Evolutionary conservation across 2,329 filamentous ascomycete species (phyloP), one percentile per base, ranked within the genome.

Genomic region (Exserohilum rostratum): DNA sequence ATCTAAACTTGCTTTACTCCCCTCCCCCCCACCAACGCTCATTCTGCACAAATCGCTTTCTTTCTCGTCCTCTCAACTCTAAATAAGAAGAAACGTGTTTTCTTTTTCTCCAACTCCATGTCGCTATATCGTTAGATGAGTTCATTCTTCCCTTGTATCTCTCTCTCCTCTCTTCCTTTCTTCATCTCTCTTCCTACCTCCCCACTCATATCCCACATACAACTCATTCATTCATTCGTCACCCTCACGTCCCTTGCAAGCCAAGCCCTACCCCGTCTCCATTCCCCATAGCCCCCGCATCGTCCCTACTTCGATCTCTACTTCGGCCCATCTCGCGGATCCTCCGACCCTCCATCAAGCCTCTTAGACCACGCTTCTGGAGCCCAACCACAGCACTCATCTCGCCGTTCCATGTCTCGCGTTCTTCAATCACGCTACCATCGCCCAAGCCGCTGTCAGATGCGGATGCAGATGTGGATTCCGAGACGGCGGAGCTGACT

Each of bases 311-410:
- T 48, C 75, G 62, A 13, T 67, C 67, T 27, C 65, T 76, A 74
- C 61, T 57, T 55, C 77, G 76, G 11, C 82, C 83, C 60, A 91
- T 81, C 74, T 96, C 91, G 39, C 93, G 82, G 80, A 97, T 87
- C 56, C 93, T 83, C 39, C 93, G 82, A 3, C 93, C 93, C 75
- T 98, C 95, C 95, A 99, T 98, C 63, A 99, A 76, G 0, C 95
- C 95, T 55, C 93, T 83, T 31, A 99, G 76, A 0, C 95, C 95
- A 49, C 95, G 84, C 80, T 99, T 99, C 80, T 99, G 95, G 61
- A 99, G 74, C 0, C 95, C 95, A 64, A 99, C 96, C 2, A 98
- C 93, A 44, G 91, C 91, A 78, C 90, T 93, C 30, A 93, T 76
- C 78, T 96, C 85, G 53, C 89, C 87, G 67, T 77, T 82, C 93